phyloP scores from a whole-genome alignment of 2,329 filamentous ascomycete genomes.

The Zalaria obscura region DNA sequence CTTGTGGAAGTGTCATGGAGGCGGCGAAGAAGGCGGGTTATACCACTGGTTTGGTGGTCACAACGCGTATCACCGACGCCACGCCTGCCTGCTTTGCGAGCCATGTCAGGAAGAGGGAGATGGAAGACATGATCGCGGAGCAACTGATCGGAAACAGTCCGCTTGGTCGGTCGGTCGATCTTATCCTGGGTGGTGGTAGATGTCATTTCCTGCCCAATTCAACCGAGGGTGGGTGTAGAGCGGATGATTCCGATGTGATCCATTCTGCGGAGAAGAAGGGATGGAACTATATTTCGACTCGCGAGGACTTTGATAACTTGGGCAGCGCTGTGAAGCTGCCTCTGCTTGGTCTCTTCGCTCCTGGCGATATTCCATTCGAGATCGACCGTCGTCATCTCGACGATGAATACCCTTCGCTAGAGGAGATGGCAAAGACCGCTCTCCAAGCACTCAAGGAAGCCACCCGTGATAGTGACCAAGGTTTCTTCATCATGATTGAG shows the following conservation, averaged over 20 bases:
- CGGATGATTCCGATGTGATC: constrained; percentile 63
- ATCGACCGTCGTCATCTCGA: constrained; percentile 72
- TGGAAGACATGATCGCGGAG: constrained; percentile 82
- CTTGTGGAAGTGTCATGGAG: constrained; percentile 86
- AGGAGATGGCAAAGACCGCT: constrained; percentile 80
- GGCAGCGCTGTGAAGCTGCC: constrained; percentile 62
- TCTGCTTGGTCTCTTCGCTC: constrained; percentile 72
- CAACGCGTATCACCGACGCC: constrained; percentile 87
- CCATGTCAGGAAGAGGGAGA: constrained; percentile 64
- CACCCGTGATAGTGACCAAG: constrained; percentile 70
- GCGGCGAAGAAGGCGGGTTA: constrained; percentile 88
- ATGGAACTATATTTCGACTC: constrained; percentile 63
- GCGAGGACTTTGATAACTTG: constrained; percentile 62
- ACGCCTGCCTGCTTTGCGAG: constrained; percentile 91
- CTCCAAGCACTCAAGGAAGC: constrained; percentile 66
- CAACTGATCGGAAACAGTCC: constrained; percentile 85
- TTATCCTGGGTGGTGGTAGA: constrained; percentile 84
- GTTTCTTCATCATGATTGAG: constrained; percentile 98
- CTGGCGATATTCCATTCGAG: constrained; percentile 77
- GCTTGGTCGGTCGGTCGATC: constrained; percentile 73
- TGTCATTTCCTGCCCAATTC: constrained; percentile 86
- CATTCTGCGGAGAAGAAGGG: constrained; percentile 56
- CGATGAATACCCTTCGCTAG: constrained; percentile 72
- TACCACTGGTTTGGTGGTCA: constrained; percentile 84
- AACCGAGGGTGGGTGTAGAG: constrained; percentile 66